Percentiles rank a stretch among this genome's conserved stretches.
Evolutionary conservation across 768 basidiomycete genomes (phyloP).

Genomic region (Macrolepiota fuliginosa): DNA sequence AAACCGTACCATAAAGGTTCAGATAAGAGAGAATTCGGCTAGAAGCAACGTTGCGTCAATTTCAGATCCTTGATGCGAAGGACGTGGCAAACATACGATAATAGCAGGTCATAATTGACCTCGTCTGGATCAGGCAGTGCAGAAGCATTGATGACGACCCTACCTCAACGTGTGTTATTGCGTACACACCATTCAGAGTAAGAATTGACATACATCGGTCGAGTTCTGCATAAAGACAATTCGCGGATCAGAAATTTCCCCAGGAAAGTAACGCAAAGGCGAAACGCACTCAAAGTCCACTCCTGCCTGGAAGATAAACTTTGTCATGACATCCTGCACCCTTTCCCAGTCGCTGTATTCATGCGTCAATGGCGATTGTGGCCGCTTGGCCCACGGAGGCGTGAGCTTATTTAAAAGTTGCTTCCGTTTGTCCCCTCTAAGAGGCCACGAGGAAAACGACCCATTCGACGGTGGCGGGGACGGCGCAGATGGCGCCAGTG

Average conservation of each 20-base stretch:
- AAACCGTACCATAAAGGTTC: conserved; percentile 67
- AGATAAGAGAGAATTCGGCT: conserved; percentile 80
- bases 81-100: conserved; percentile 49
- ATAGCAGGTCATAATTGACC: conserved; percentile 74
- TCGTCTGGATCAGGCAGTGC: conserved; percentile 78
- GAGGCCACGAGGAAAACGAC: conserved; percentile 9
- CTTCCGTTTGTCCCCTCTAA: conserved; percentile 19
- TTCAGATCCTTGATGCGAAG: neutral
- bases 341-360: conserved; percentile 53
- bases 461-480: conserved; percentile 27
- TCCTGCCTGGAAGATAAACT: conserved; percentile 84
- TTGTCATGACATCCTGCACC: conserved; percentile 64
- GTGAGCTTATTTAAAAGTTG: conserved; percentile 35
- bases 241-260: conserved; percentile 9
- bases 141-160: conserved; percentile 82
- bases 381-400: conserved; percentile 48
- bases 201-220: conserved; percentile 70
- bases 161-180: conserved; percentile 24
- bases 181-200: conserved; percentile 8
- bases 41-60: conserved; percentile 15
- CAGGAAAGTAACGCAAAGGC: neutral
- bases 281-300: conserved; percentile 81
- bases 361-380: conserved; percentile 22
- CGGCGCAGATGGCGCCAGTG: conserved; percentile 50
- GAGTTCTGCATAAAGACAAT: conserved; percentile 51